phyloP scores from a whole-genome alignment of 2,329 filamentous ascomycete genomes.

The Curvularia lunata region DNA sequence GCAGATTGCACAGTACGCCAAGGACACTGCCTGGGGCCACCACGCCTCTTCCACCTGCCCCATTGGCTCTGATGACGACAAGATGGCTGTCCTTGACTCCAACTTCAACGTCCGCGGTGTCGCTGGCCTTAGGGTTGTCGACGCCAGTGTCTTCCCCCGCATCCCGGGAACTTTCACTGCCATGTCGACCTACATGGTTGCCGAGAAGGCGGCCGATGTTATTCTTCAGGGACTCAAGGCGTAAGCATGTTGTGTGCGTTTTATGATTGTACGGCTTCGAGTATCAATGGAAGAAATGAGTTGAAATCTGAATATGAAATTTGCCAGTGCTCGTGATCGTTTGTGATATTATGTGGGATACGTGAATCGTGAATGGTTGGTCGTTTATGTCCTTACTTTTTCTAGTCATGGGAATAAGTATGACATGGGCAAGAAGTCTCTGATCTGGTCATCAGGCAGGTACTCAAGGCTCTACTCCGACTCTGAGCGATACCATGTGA shows the following conservation, averaged over 20 bases:
- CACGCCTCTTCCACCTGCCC: constrained; percentile 65
- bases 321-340: not conserved
- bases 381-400: too few species aligned
- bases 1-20: constrained; percentile 37
- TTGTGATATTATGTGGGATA: not conserved
- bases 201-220: constrained; percentile 68
- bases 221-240: constrained; percentile 50
- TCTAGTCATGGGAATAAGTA: too few species aligned
- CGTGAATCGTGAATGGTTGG: too few species aligned
- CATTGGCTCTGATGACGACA: constrained; percentile 59
- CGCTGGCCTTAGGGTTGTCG: constrained; percentile 57
- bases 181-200: constrained; percentile 62
- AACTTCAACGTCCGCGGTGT: constrained; percentile 60
- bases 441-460: too few species aligned
- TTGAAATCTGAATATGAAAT: not conserved
- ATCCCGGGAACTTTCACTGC: constrained; percentile 61
- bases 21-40: constrained; percentile 54
- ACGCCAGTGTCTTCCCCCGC: constrained; percentile 39
- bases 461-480: too few species aligned
- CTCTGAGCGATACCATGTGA: too few species aligned
- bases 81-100: constrained; percentile 61
- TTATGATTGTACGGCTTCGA: not conserved
- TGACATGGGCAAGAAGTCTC: too few species aligned
- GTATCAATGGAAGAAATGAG: not conserved
- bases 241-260: not conserved